Percentiles rank a stretch among this genome's conserved stretches.
These are phyloP conservation scores for Podospora sp. DNA, from an alignment of 495 filamentous ascomycete species.

Conservation along the genomic window DNA sequence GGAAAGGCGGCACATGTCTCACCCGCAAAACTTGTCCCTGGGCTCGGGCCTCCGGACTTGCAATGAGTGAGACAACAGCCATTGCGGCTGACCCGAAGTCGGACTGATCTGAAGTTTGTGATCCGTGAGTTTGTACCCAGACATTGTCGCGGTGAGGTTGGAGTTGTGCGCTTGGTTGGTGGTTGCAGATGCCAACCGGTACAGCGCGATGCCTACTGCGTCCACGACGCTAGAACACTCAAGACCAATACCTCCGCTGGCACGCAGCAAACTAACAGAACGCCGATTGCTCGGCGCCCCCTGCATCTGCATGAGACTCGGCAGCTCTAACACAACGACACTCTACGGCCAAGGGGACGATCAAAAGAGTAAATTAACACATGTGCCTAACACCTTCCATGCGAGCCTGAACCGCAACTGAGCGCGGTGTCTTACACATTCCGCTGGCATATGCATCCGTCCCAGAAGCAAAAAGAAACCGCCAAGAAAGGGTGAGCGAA, in stretches of 20 bases:
- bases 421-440: not conserved
- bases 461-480: not conserved
- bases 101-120: too few relatives aligned
- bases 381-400: constrained; percentile 22
- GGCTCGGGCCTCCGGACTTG: not conserved
- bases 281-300: too few relatives aligned
- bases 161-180: too few relatives aligned
- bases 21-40: not conserved
- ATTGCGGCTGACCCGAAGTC: not conserved
- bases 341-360: not conserved
- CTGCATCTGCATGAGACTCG: too few relatives aligned
- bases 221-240: too few relatives aligned
- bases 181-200: too few relatives aligned
- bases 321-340: not conserved
- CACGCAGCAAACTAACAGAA: too few relatives aligned
- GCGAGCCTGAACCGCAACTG: constrained; percentile 14
- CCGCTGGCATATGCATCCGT: not conserved
- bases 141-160: too few relatives aligned
- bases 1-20: not conserved
- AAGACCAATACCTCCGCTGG: too few relatives aligned
- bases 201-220: too few relatives aligned
- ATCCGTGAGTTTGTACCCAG: too few relatives aligned
- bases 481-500: not conserved
- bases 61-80: not conserved
- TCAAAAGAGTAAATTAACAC: not conserved